Evolutionary conservation across 2,329 filamentous ascomycete genomes (phyloP).

Genomic region (Talaromyces sp.): DNA sequence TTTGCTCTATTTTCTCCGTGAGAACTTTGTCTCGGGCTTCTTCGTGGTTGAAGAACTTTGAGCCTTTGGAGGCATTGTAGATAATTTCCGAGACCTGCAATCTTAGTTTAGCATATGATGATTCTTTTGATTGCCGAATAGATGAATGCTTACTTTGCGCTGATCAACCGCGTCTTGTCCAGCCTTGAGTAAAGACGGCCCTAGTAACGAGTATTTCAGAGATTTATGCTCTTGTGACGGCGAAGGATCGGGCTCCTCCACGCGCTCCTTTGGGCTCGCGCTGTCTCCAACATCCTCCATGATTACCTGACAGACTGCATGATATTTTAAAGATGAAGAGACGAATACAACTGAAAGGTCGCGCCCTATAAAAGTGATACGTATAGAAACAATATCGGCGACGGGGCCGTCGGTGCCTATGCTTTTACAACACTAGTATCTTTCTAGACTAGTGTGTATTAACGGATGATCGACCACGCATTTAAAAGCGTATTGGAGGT

Average conservation of each 20-base stretch:
- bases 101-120: background rate
- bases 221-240: constrained; percentile 51
- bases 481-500: background rate
- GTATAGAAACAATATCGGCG: background rate
- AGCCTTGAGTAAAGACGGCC: constrained; percentile 87
- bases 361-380: background rate
- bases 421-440: background rate
- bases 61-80: constrained; percentile 93
- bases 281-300: constrained; percentile 10
- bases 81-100: constrained; percentile 88
- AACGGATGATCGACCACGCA: background rate
- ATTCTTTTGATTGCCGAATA: background rate
- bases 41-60: constrained; percentile 93
- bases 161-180: constrained; percentile 94
- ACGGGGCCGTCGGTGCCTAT: background rate
- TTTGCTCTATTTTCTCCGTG: constrained; percentile 79
- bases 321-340: background rate
- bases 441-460: background rate
- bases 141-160: constrained; percentile 59
- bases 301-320: background rate
- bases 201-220: constrained; percentile 84
- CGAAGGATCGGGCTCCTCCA: background rate
- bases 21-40: constrained; percentile 75
- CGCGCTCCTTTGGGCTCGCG: background rate
- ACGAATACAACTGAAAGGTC: background rate